Base-by-base conservation (phyloP, 331 rosid genomes). In the Malus hybrid region DNA sequence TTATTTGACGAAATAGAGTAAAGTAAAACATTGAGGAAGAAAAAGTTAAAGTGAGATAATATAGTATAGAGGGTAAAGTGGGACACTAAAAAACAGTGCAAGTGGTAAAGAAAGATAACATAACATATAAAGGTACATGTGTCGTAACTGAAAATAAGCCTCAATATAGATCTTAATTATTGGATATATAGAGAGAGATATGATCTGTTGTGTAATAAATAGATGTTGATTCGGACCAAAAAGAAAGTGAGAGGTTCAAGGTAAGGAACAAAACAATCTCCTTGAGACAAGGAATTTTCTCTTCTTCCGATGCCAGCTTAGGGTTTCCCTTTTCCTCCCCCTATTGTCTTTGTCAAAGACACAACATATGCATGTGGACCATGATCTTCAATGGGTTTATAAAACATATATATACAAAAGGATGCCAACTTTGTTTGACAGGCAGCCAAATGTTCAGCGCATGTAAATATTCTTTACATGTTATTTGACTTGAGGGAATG, bases 201-300 rank as follows among this genome's bases (percentile, higher is more conserved):
- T 42, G 48, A 42, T 42, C 5, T 42, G 48, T 42, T 42, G 48
- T 42, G 48, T 42, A 42, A 42, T 42, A 42, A 42, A 42, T 1
- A 42, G 48, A 42, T 0, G 13, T 42, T 42, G 46, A 42, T 42
- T 42, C 46, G 46, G 13, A 42, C 46, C 46, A 42, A 42, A 42
- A 42, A 0, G 46, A 42, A 42, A 42, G 19, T 42, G 46, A 42
- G 46, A 42, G 46, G 0, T 83, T 60, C 69, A 80, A 62, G 65
- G 73, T 44, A 54, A 65, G 77, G 18, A 48, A 22, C 61, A 63
- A 12, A 39, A 77, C 70, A 79, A 16, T 67, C 72, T 77, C 77
- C 91, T 55, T 70, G 84, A 83, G 80, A 83, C 85, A 77, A 77
- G 89, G 88, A 84, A 81, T 70, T 76, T 77, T 83, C 79, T 72